Conservation (phyloP, 768 basidiomycete species). For the Kwoniella sp. region DNA sequence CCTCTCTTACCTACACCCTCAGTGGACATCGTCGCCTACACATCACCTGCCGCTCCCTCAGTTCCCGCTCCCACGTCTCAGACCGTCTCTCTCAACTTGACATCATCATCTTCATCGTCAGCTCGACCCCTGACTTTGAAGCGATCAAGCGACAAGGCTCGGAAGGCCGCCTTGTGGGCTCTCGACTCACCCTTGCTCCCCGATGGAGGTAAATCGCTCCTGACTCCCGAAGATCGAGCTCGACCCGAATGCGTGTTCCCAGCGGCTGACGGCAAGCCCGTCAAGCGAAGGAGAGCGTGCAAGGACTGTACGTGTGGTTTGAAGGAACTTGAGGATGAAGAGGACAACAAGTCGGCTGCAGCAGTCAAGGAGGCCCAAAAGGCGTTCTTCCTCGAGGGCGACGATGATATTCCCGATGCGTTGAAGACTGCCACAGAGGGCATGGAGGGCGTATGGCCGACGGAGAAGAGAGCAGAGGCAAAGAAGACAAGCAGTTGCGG, state of each 20-base stretch:
- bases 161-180: constrained; percentile 88
- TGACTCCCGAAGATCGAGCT: constrained; percentile 78
- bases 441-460: constrained; percentile 54
- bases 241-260: constrained; percentile 70
- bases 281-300: constrained; percentile 66
- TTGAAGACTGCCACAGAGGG: constrained; percentile 50
- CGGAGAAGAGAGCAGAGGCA: constrained; percentile 51
- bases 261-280: constrained; percentile 47
- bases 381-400: constrained; percentile 60
- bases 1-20: constrained; percentile 38
- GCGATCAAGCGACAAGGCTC: constrained; percentile 62
- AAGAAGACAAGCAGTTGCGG: constrained; percentile 86
- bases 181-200: constrained; percentile 70
- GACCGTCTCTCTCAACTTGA: constrained; percentile 12
- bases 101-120: constrained; percentile 1
- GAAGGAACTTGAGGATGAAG: constrained; percentile 86
- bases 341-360: constrained; percentile 57
- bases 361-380: constrained; percentile 58
- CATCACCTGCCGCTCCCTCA: constrained; percentile 33
- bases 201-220: constrained; percentile 79
- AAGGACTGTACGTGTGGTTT: constrained; percentile 97
- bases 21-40: constrained; percentile 41
- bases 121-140: constrained; percentile 44
- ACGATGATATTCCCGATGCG: constrained; percentile 59
- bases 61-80: constrained; percentile 22